Base-by-base conservation (phyloP, 768 basidiomycete species). In the Boletus eberwhitei region DNA sequence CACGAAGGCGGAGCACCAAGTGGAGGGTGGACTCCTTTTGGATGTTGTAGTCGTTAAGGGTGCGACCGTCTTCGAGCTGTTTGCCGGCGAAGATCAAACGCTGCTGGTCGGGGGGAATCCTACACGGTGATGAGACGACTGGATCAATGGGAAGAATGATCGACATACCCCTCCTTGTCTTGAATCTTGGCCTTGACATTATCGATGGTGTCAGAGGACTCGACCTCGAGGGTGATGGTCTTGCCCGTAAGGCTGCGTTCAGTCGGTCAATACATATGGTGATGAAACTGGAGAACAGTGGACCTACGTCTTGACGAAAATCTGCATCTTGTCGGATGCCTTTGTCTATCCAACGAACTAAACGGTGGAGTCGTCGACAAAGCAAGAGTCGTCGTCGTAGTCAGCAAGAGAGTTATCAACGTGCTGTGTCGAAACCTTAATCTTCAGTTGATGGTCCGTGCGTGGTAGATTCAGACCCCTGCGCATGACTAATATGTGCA, bases 21-120 rank as follows among this genome's bases (percentile, higher is more conserved):
- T 98, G 96, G 55, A 99, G 89, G 58, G 96, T 98, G 32, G 94
- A 97, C 79, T 98, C 96, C 83, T 98, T 98, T 79, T 98, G 97
- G 71, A 99, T 96, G 81, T 96, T 95, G 76, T 95, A 95, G 79
- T 93, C 92, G 72, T 77, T 88, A 58, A 94, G 87, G 58, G 90
- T 98, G 73, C 94, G 90, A 59, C 97, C 97, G 76, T 99, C 97
- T 79, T 98, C 96, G 64, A 99, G 88, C 75, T 98, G 96, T 79
- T 99, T 98, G 64, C 96, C 96, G 50, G 96, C 96, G 72, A 98
- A 99, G 80, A 98, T 98, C 76, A 98, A 74, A 64, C 96, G 93
- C 74, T 98, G 95, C 75, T 95, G 93, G 77, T 96, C 93, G 61
- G 89, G 90, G 53, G 91, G 90, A 50, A 93, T 93, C 24, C 90